Base-by-base conservation (phyloP, 257 asterid species). In the Plectranthus barbatus region DNA sequence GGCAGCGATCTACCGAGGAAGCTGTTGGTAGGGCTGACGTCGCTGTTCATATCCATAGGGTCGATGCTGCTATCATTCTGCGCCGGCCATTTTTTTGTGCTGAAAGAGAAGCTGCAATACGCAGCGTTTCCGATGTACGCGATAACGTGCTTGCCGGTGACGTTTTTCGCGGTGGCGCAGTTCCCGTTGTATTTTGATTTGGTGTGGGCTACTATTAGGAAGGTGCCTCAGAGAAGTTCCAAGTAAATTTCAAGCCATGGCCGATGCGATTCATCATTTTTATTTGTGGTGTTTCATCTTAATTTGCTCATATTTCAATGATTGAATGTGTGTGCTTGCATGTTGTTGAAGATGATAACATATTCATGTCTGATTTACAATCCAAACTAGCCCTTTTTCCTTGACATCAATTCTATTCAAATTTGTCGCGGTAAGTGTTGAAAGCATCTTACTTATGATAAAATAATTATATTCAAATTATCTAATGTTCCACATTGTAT, bases 151-250 rank as follows among this genome's bases (percentile, higher is more conserved):
- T 48, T 79, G 74, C 91, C 88, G 7, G 81, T 81, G 45, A 80
- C 82, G 1, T 62, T 81, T 18, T 84, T 79, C n/a, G 83, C 88
- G 31, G 9, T 72, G 11, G 67, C 66, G 0, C 86, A 79, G 53
- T 68, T 84, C 15, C 81, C 83, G 0, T 65, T 77, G 46, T 81
- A 81, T 56, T 64, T 79, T 40, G 88, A 81, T 73, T 87, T 84
- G 29, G 11, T 66, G 13, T 31, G 68, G 79, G 78, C 84, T 20
- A 75, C 63, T 8, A 7, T 71, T 21, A 57, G 34, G 46, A 50
- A 63, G 49, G 67, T 76, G 1, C 87, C 85, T 3, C 74, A 62
- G 20, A 76, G 91, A 31, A 72, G 76, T 68, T 61, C 62, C 60
- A 63, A 29, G 42, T 66, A 23, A 61, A 48, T 36, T 48, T 14